Conservation (phyloP, 306 rosid species). For the Elaeagnus macrophylla region DNA sequence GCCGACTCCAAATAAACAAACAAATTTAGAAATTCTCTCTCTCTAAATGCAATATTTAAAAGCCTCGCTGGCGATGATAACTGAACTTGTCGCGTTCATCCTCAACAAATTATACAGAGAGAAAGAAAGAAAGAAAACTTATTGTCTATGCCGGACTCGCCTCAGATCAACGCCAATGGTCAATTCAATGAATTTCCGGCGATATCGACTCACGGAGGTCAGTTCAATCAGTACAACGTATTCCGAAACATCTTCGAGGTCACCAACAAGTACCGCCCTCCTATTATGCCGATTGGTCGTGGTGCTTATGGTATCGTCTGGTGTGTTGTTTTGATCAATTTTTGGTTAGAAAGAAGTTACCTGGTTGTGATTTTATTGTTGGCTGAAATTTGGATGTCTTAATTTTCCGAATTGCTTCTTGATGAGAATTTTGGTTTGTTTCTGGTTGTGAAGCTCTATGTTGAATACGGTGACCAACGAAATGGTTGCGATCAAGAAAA, state of each 20-base stretch:
- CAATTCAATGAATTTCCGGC: conserved; percentile 50
- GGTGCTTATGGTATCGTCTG: conserved; percentile 97
- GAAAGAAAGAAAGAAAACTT: not conserved
- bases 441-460: conserved; percentile 56
- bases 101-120: not conserved
- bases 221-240: conserved; percentile 66
- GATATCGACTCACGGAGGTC: conserved; percentile 67
- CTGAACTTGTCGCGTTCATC: not conserved
- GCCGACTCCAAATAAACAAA: not conserved
- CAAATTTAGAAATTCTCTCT: conserved; percentile 15
- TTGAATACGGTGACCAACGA: conserved; percentile 85
- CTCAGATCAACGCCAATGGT: conserved; percentile 24
- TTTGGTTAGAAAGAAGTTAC: no score
- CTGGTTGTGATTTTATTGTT: not conserved
- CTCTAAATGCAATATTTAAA: not conserved
- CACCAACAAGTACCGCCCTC: conserved; percentile 78
- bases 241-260: conserved; percentile 87
- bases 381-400: not conserved
- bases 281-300: conserved; percentile 92
- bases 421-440: conserved; percentile 13
- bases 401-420: not conserved
- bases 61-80: not conserved
- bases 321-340: conserved; percentile 23
- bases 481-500: conserved; percentile 89
- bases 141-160: conserved; percentile 43